These are phyloP conservation scores for Circinella minor DNA, from an alignment of 371 early-diverging fungal genomes.

Conservation along the genomic window DNA sequence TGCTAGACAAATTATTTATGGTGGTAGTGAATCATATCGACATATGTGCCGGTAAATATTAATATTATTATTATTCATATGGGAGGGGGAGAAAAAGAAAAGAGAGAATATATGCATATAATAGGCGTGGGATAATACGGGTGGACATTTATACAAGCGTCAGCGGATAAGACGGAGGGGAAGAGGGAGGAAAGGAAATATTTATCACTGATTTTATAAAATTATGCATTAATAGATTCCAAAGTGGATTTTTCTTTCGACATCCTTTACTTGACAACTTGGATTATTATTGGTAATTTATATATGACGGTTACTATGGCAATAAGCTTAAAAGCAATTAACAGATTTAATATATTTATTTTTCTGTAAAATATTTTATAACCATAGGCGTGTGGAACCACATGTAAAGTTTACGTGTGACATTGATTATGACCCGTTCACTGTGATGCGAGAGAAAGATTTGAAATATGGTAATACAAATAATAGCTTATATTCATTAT, in stretches of 20 bases:
- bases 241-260: constrained; percentile 88
- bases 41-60: constrained; percentile 84
- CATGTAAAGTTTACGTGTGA: constrained; percentile 90
- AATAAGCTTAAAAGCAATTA: background rate
- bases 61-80: no score
- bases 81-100: no score
- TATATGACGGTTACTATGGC: constrained; percentile 36
- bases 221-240: constrained; percentile 38
- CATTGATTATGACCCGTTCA: constrained; percentile 91
- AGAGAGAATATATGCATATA: background rate
- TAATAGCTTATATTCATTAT: no score
- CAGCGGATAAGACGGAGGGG: no score
- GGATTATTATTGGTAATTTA: constrained; percentile 93
- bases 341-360: background rate
- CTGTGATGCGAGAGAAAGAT: constrained; percentile 76
- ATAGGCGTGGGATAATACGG: no score
- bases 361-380: background rate
- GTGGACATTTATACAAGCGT: no score
- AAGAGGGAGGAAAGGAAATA: background rate
- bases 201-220: background rate
- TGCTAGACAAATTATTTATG: constrained; percentile 75
- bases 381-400: constrained; percentile 91
- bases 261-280: constrained; percentile 78
- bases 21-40: constrained; percentile 81
- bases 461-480: constrained; percentile 75